Evolutionary conservation across 805 yeast species (phyloP).

Genomic region (Naumovozyma dairenensis): DNA sequence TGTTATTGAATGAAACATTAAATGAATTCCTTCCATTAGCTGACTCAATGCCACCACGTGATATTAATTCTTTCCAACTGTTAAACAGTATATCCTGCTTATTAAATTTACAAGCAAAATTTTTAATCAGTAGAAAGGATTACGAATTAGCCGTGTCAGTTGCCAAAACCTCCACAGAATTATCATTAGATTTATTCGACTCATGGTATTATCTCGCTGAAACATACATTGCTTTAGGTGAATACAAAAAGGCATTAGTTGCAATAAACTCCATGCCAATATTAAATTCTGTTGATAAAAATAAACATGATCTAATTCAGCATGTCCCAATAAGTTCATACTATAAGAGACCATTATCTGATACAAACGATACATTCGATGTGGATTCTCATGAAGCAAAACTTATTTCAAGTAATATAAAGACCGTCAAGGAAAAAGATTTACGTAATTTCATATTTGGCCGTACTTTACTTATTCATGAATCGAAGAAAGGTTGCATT

Average conservation of each 20-base stretch:
- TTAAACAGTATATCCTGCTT: slow-evolving; percentile 21
- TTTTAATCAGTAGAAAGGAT: slow-evolving; percentile 19
- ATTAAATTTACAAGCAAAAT: slow-evolving; percentile 21
- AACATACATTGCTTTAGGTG: slow-evolving; percentile 18
- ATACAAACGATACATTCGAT: slow-evolving; percentile 7
- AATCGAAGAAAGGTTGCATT: slow-evolving; percentile 16
- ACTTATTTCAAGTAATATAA: slow-evolving; percentile 16
- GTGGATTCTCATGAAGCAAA: slow-evolving; percentile 20
- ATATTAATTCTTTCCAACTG: slow-evolving; percentile 14
- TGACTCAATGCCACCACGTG: slow-evolving; percentile 11
- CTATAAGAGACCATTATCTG: slow-evolving; percentile 22
- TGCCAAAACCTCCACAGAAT: slow-evolving; percentile 18
- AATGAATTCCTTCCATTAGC: slow-evolving; percentile 13
- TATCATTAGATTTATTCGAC: slow-evolving; percentile 25
- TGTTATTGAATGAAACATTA: slow-evolving; percentile 13
- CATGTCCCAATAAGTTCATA: slow-evolving; percentile 11
- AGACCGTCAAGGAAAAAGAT: slow-evolving; percentile 19
- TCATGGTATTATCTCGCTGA: slow-evolving; percentile 25
- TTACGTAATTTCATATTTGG: slow-evolving; percentile 21
- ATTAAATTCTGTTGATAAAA: slow-evolving; percentile 16
- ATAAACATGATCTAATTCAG: slow-evolving; percentile 14
- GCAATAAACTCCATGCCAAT: slow-evolving; percentile 28
- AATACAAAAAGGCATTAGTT: slow-evolving; percentile 19
- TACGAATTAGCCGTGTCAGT: slow-evolving; percentile 18
- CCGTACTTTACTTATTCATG: slow-evolving; percentile 25